A percentile compares a stretch with the other conserved stretches of the same genome.
phyloP scores from a whole-genome alignment of 768 basidiomycete genomes.

The Xerocomus brunneocitrinus region DNA sequence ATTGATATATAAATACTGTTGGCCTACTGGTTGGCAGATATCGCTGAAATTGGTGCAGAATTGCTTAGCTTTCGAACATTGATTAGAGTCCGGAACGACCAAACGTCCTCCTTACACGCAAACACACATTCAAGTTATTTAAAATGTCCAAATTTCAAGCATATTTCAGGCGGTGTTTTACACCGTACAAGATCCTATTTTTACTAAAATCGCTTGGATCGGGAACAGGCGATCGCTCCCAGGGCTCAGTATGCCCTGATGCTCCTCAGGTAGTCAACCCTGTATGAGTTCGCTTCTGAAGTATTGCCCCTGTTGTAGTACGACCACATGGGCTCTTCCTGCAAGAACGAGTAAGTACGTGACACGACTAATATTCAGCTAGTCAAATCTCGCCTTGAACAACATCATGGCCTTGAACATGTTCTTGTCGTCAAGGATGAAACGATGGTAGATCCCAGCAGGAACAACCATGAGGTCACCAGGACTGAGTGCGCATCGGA shows the following conservation, averaged over 20 bases:
- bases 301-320: slow-evolving; percentile 58
- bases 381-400: slow-evolving; percentile 58
- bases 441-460: slow-evolving; percentile 90
- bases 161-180: too few species aligned
- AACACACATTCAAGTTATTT: too few species aligned
- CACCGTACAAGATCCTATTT: too few species aligned
- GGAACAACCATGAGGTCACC: slow-evolving; percentile 85
- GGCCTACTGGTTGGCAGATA: too few species aligned
- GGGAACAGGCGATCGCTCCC: too few species aligned
- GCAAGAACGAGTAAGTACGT: not conserved
- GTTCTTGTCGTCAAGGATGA: slow-evolving; percentile 75
- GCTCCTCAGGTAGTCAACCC: slow-evolving; percentile 53
- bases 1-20: too few species aligned
- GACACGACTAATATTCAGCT: not conserved
- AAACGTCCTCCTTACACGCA: too few species aligned
- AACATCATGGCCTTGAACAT: slow-evolving; percentile 71
- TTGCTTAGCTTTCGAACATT: too few species aligned
- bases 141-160: too few species aligned
- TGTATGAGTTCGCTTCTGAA: slow-evolving; percentile 61
- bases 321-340: slow-evolving; percentile 90
- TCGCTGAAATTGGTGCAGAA: too few species aligned
- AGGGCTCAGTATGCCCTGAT: slow-evolving; percentile 34
- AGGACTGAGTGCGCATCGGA: slow-evolving; percentile 64
- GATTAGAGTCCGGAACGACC: too few species aligned
- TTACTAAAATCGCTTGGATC: too few species aligned